phyloP scores from a whole-genome alignment of 306 rosid genomes.

The Senna tora region DNA sequence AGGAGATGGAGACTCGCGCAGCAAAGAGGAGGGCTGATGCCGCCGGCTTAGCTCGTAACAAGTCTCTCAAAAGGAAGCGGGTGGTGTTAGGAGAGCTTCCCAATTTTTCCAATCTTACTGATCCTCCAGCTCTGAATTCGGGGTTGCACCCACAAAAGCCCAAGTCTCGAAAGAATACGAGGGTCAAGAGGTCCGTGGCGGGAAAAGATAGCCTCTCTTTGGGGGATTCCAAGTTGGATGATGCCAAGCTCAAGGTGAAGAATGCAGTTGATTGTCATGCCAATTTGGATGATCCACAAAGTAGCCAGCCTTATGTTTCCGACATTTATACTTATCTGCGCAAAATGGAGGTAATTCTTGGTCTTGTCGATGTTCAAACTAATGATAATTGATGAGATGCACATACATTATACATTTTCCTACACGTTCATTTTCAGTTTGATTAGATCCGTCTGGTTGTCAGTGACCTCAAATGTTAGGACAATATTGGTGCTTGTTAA shows the following conservation, averaged over 20 bases:
- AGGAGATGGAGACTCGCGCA: conserved; percentile 56
- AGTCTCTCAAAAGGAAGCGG: conserved; percentile 48
- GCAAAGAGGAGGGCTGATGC: conserved; percentile 50
- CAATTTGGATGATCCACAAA: conserved; percentile 43
- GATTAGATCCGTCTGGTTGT: background rate
- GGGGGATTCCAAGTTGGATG: conserved; percentile 7
- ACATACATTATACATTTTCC: background rate
- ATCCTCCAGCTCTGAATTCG: background rate
- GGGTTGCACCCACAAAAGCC: conserved; percentile 30
- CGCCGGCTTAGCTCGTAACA: conserved; percentile 28
- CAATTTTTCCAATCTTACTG: conserved; percentile 38
- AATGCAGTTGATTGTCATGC: background rate
- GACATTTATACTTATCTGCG: conserved; percentile 60
- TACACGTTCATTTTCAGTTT: too few relatives aligned
- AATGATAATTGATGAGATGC: background rate
- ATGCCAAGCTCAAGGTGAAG: background rate
- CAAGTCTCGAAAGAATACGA: conserved; percentile 26
- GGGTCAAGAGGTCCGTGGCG: conserved; percentile 15
- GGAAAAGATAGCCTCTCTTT: background rate
- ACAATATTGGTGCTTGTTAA: background rate
- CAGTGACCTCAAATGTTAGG: background rate
- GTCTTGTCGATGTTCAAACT: too few relatives aligned
- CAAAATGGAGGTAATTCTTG: conserved; percentile 57
- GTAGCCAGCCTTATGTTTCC: conserved; percentile 46
- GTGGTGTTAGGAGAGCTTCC: conserved; percentile 62